Conservation (phyloP, 2,329 filamentous ascomycete genomes). For the Cladosporium sp. region DNA sequence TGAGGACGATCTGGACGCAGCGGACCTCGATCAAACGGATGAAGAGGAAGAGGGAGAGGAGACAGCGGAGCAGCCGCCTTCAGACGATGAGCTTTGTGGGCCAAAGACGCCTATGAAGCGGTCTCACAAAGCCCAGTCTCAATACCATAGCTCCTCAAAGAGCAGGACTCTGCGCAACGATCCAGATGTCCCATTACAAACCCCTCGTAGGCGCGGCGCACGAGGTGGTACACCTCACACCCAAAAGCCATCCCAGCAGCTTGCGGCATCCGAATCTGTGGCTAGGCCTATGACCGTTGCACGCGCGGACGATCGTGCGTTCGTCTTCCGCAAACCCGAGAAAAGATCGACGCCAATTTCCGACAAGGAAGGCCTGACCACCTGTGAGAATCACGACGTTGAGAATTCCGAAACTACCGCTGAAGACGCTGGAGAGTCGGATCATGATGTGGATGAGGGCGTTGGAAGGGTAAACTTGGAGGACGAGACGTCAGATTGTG, state of each 20-base stretch:
- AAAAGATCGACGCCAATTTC: not conserved
- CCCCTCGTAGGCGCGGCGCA: slow-evolving; percentile 20
- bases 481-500: not conserved
- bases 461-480: not conserved
- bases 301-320: slow-evolving; percentile 19
- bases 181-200: slow-evolving; percentile 16
- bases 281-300: slow-evolving; percentile 23
- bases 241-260: slow-evolving; percentile 21
- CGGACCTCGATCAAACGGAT: slow-evolving; percentile 15
- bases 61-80: slow-evolving; percentile 6
- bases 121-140: slow-evolving; percentile 6
- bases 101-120: slow-evolving; percentile 32
- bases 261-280: slow-evolving; percentile 17
- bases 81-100: slow-evolving; percentile 30
- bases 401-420: not conserved
- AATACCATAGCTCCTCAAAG: slow-evolving; percentile 17
- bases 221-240: slow-evolving; percentile 26
- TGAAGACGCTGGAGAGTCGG: not conserved
- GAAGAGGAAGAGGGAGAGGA: slow-evolving; percentile 8
- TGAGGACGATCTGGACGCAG: slow-evolving; percentile 14
- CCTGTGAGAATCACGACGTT: slow-evolving; percentile 12
- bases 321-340: slow-evolving; percentile 22
- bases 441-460: not conserved
- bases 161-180: slow-evolving; percentile 13
- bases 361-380: not conserved